These are phyloP conservation scores for Aspergillus sp. DNA, from an alignment of 2,329 filamentous ascomycete genomes.

Conservation along the genomic window DNA sequence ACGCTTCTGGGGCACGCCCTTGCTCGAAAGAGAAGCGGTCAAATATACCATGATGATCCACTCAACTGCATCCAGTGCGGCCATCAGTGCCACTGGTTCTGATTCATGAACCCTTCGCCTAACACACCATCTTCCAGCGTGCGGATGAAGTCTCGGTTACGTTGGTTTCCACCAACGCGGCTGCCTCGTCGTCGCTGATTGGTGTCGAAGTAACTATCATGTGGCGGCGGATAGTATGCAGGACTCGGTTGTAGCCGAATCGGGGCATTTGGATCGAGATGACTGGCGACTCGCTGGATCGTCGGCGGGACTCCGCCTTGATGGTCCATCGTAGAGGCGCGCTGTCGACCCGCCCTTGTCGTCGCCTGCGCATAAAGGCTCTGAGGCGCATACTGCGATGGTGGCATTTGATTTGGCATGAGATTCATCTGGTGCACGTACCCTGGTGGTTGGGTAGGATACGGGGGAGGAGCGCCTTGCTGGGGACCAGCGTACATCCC, in stretches of 20 bases:
- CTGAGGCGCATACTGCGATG: slow-evolving; percentile 59
- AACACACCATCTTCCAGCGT: slow-evolving; percentile 89
- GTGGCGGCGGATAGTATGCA: slow-evolving; percentile 90
- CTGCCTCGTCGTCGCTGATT: slow-evolving; percentile 66
- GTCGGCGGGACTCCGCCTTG: slow-evolving; percentile 84
- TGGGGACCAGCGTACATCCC: slow-evolving; percentile 62
- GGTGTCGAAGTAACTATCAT: slow-evolving; percentile 66
- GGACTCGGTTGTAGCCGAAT: slow-evolving; percentile 92
- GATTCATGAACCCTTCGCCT: slow-evolving; percentile 73
- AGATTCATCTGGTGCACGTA: slow-evolving; percentile 68
- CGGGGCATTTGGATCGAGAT: slow-evolving; percentile 87
- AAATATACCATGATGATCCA: slow-evolving; percentile 8
- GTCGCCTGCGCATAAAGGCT: slow-evolving; percentile 65
- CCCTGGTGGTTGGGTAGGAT: slow-evolving; percentile 60
- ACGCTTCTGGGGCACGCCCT: slow-evolving; percentile 9
- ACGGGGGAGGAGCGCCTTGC: slow-evolving; percentile 68
- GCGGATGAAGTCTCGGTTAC: slow-evolving; percentile 80
- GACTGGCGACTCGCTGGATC: slow-evolving; percentile 89
- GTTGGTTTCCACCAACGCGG: slow-evolving; percentile 46
- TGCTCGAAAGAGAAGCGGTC: slow-evolving; percentile 9
- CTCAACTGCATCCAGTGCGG: slow-evolving; percentile 3
- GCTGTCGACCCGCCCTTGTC: slow-evolving; percentile 68
- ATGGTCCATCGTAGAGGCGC: slow-evolving; percentile 93
- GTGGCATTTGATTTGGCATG: slow-evolving; percentile 55
- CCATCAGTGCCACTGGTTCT: slow-evolving; percentile 61